Evolutionary conservation across 305 asterid genomes (phyloP), one percentile per base, ranked within the genome.

Genomic region (Petunia hybrid): DNA sequence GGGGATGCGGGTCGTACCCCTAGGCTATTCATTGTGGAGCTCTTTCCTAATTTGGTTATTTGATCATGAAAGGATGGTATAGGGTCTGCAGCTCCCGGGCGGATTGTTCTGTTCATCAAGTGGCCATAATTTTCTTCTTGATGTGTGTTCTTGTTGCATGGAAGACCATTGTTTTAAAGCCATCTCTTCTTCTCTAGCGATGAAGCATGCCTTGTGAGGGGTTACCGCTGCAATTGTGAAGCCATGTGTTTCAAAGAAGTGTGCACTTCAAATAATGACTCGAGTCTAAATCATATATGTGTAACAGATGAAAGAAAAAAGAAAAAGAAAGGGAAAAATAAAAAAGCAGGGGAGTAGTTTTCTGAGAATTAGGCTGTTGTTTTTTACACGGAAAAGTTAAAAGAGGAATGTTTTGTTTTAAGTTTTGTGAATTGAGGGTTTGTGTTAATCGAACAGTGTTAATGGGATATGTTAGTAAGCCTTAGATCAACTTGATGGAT

Each of bases 361-460:
- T 42, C 55, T 42, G 56, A n/a, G n/a, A 68, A n/a, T 7, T 42
- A 42, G 75, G 39, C 43, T 22, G 31, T 22, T 22, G 56, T 68
- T 42, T 66, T 68, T n/a, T 8, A 36, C 16, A 2, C 41, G 10
- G 65, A 22, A 16, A 22, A 61, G 40, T 61, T 7, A 61, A 65
- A 39, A 4, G 48, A 65, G 41, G 46, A 43, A 73, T 46, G 3
- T 71, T 71, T 67, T 55, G 12, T 71, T 31, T 71, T 71, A 46
- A 71, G 77, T 71, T 71, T 71, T 71, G 77, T 4, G 13, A 48
- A 71, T 48, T 48, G 35, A 71, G 45, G 62, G 31, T 5, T 71
- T 71, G 40, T 14, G 35, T 71, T 35, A 31, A 31, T 31, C 61
- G 43, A 61, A 48, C 51, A 12, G 13, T 16, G 76, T n/a, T 43